Evolutionary conservation across 768 basidiomycete genomes (phyloP), one percentile per base, ranked within the genome.

Genomic region (Tricholoma saponaceum): DNA sequence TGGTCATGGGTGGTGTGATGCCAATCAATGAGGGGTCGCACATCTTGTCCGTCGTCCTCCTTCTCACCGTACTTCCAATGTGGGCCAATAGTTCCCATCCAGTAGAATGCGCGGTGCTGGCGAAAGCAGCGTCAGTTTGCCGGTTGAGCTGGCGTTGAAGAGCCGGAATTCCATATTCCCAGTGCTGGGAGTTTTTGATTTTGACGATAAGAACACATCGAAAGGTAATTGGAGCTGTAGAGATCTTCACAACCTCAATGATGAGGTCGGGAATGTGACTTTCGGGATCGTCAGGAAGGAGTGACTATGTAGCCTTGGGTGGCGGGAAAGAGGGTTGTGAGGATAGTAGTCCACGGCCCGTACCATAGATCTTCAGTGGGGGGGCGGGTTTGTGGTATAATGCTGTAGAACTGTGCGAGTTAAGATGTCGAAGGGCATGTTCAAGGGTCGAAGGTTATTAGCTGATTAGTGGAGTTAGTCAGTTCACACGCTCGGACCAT

Each of bases 61-160:
- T 62, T 62, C 55, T 62, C 52, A 32, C 62, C 59, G 41, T 65
- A 62, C 55, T 57, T 60, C 64, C 64, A 65, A 59, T 65, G 64
- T 37, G 64, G 61, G 41, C 64, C 62, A 57, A 65, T 61, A 12
- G 51, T 32, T 49, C 55, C 61, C 41, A 65, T 62, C 64, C 62
- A 65, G 58, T 62, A 65, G 32, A 52, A 33, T 46, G 32, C 43
- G 63, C 58, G 41, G 59, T 64, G 51, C 63, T 58, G 30, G 61
- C 51, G 39, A 64, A 61, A 23, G 60, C 60, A 54, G 56, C 37
- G 53, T 62, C 61, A 25, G 51, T 62, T 46, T 63, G 60, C 49
- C 44, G 54, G 49, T 46, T 55, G 60, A 63, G 47, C 55, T 51
- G 55, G 23, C 41, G 49, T 53, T 59, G 39, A 22, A 59, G 43